phyloP scores from a whole-genome alignment of 2,329 filamentous ascomycete species.

The Triangularia verruculosa region DNA sequence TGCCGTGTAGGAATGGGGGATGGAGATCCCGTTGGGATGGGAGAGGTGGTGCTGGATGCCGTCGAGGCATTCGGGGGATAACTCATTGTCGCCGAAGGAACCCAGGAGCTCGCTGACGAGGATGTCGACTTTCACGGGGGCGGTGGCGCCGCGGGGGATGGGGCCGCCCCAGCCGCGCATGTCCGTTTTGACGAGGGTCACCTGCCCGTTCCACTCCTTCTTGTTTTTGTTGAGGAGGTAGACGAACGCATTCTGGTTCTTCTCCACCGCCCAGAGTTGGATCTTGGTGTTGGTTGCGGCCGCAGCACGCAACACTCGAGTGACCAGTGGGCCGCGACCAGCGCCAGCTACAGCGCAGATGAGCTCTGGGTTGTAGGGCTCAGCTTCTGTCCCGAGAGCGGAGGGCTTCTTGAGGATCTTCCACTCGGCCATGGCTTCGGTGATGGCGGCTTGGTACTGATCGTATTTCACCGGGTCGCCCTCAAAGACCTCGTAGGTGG shows the following conservation, averaged over 20 bases:
- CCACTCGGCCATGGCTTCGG: constrained; percentile 80
- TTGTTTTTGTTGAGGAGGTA: constrained; percentile 83
- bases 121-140: constrained; percentile 73
- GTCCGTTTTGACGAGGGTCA: constrained; percentile 90
- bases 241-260: constrained; percentile 97
- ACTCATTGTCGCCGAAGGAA: constrained; percentile 94
- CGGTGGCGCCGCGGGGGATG: constrained; percentile 41
- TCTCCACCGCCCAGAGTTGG: constrained; percentile 89
- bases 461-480: constrained; percentile 97
- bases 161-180: constrained; percentile 97
- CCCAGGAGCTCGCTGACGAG: constrained; percentile 90
- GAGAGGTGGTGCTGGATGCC: constrained; percentile 89
- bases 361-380: constrained; percentile 40
- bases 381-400: constrained; percentile 50
- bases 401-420: constrained; percentile 67
- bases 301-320: constrained; percentile 78
- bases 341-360: constrained; percentile 91
- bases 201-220: constrained; percentile 72
- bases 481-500: constrained; percentile 98
- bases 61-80: constrained; percentile 90
- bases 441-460: constrained; percentile 86
- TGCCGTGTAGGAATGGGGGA: constrained; percentile 89
- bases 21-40: constrained; percentile 79
- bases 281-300: constrained; percentile 72
- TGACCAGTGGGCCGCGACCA: constrained; percentile 87